Evolutionary conservation across 2,329 filamentous ascomycete genomes (phyloP).

Genomic region (Penicillium sp.): DNA sequence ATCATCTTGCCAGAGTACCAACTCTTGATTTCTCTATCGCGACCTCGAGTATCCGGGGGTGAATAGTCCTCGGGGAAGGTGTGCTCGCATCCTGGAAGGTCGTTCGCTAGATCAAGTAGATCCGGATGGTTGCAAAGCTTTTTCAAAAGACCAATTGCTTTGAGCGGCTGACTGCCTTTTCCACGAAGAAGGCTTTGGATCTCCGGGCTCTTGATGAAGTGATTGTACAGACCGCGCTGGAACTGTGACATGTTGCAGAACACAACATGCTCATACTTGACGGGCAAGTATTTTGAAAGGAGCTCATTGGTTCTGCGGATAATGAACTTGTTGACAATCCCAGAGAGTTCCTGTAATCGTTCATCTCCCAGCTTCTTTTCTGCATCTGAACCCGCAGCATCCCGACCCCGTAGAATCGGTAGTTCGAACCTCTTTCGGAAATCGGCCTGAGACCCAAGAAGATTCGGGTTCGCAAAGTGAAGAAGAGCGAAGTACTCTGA

Average conservation of each 20-base stretch:
- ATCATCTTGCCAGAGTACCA: constrained; percentile 99
- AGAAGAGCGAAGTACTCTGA: constrained; percentile 96
- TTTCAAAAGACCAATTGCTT: constrained; percentile 94
- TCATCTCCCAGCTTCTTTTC: constrained; percentile 82
- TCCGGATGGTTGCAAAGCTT: constrained; percentile 99
- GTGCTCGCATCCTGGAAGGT: constrained; percentile 82
- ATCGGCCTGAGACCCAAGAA: constrained; percentile 83
- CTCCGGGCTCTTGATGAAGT: constrained; percentile 93
- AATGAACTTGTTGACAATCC: constrained; percentile 94
- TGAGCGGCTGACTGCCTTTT: constrained; percentile 92
- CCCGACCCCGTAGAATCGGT: constrained; percentile 85
- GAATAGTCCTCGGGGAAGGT: constrained; percentile 84
- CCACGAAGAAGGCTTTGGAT: constrained; percentile 89
- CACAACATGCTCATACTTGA: constrained; percentile 99
- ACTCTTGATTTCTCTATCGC: constrained; percentile 87
- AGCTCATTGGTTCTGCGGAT: constrained; percentile 98
- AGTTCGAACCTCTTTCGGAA: constrained; percentile 94
- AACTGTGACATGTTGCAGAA: constrained; percentile 95
- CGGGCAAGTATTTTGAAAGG: constrained; percentile 90
- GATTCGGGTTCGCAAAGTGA: constrained; percentile 91
- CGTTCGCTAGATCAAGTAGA: constrained; percentile 75
- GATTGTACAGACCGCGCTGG: constrained; percentile 90
- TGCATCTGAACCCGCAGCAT: constrained; percentile 81
- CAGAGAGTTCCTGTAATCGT: constrained; percentile 75
- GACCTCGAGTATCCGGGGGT: constrained; percentile 79